Base-by-base conservation (phyloP, 1,139 yeast species). In the Debaryomycetaceae sp. region DNA sequence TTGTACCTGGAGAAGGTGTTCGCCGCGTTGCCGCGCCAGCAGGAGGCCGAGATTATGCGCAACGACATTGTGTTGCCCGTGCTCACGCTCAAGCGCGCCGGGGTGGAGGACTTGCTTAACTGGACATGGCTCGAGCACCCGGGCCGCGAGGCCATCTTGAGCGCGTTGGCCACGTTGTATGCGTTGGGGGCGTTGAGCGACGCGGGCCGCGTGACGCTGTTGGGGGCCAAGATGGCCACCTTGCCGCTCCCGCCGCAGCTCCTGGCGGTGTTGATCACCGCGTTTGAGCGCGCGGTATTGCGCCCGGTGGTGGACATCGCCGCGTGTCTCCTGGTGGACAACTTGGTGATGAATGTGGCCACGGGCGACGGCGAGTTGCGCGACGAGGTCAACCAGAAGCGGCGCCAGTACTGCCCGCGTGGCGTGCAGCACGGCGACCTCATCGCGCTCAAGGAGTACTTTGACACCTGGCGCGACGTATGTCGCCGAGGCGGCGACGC, bases 91-190 rank as follows among this genome's bases (percentile, higher is more conserved):
- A 93, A 91, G 51, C 78, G 78, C 36, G 73, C 86, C 27, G 91
- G 93, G 4, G 86, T 89, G 5, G 78, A 83, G 38, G 94, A 91
- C 56, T 72, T 91, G 25, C 57, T 88, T 28, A 75, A 78, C 34
- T 91, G 96, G 89, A 70, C 84, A 11, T 91, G 97, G 97, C 66
- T 93, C 29, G 95, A 91, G 49, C 75, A 83, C 41, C 98, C 98
- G 0, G 89, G 93, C 2, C 71, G 76, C 42, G 83, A 79, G 10
- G 72, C 96, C 0, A 67, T 91, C 22, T 55, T 83, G 13, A 65
- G 88, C 36, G 95, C 96, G 0, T 65, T 91, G 34, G 76, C 80
- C 36, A 83, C 88, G 29, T 67, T 93, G 27, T 85, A 82, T 51
- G 71, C 86, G 3, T 62, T 91, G 28, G 79, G 80, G 3, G 97